Conservation (phyloP, 78 protist genomes). For the Dictyostelium capitatum region DNA sequence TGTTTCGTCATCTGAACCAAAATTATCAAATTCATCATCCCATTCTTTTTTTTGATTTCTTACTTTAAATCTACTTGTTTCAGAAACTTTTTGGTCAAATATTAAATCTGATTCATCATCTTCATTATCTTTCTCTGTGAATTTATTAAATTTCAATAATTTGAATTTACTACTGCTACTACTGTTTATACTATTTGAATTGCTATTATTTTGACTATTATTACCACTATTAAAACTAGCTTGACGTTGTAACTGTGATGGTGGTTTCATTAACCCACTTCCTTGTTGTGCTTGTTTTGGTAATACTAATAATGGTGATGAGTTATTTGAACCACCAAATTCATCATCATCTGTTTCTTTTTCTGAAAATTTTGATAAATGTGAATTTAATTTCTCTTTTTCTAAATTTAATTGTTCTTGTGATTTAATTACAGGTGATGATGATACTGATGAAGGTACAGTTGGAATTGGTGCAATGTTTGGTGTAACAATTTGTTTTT, state of each 20-base stretch:
- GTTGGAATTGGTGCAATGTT: neutral
- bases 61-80: conserved; percentile 15
- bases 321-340: neutral
- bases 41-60: conserved; percentile 15
- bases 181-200: conserved; percentile 16
- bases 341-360: conserved; percentile 54
- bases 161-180: neutral
- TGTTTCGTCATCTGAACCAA: conserved; percentile 12
- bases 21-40: conserved; percentile 41
- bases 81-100: neutral
- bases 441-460: neutral
- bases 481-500: neutral
- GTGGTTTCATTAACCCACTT: neutral
- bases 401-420: neutral
- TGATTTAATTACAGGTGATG: neutral
- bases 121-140: conserved; percentile 22
- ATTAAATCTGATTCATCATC: neutral
- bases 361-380: conserved; percentile 31
- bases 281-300: neutral
- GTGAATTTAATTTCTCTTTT: conserved; percentile 35
- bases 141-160: conserved; percentile 15
- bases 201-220: conserved; percentile 14
- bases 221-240: conserved; percentile 1
- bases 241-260: conserved; percentile 19
- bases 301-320: too few relatives aligned